Evolutionary conservation across 1,139 yeast species (phyloP).

Genomic region (Hyphopichia buzzinii): DNA sequence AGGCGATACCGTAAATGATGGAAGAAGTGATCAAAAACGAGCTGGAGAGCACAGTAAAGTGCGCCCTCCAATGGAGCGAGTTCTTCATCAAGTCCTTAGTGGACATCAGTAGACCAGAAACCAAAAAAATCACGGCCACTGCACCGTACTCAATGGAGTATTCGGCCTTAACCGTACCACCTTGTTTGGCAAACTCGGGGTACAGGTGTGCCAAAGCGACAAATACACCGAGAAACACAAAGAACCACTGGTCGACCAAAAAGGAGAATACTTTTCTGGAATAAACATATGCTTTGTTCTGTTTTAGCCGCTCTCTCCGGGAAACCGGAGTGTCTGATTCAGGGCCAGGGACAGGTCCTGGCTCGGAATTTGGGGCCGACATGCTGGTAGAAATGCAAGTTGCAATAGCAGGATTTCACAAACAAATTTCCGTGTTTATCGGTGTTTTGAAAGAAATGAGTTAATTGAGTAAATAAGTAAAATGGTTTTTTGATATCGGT

Average conservation of each 20-base stretch:
- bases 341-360: too few relatives aligned
- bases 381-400: too few relatives aligned
- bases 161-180: constrained; percentile 72
- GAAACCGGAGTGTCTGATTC: too few relatives aligned
- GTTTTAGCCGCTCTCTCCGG: not conserved
- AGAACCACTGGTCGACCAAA: constrained; percentile 64
- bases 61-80: constrained; percentile 78
- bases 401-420: too few relatives aligned
- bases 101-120: constrained; percentile 76
- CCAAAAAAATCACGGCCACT: constrained; percentile 78
- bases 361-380: too few relatives aligned
- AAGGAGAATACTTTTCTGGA: constrained; percentile 19
- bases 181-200: constrained; percentile 80
- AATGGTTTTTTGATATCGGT: too few relatives aligned
- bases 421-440: too few relatives aligned
- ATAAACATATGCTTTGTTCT: constrained; percentile 3
- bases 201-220: constrained; percentile 73
- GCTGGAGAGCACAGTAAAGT: constrained; percentile 61
- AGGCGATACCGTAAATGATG: constrained; percentile 70
- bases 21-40: constrained; percentile 76
- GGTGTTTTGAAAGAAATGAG: too few relatives aligned
- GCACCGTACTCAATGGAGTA: constrained; percentile 83
- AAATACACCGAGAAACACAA: constrained; percentile 65
- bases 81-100: constrained; percentile 59
- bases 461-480: too few relatives aligned